Evolutionary conservation across 192 early-diverging fungal species (phyloP), one percentile per base, ranked within the genome.

Genomic region (Rhizoclosmatium sp.): DNA sequence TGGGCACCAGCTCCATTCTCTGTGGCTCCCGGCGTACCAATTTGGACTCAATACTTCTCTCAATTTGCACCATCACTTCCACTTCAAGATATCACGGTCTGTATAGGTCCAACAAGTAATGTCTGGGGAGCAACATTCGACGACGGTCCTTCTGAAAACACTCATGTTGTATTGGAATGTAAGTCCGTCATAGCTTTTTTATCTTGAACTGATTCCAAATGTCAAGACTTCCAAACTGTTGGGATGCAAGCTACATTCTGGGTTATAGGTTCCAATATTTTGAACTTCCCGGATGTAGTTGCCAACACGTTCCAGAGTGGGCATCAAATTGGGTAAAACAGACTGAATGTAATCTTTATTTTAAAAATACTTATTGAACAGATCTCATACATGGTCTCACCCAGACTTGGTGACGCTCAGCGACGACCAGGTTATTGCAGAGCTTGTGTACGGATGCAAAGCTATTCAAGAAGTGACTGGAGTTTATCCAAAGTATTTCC

Each of bases 371-470:
- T 31, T 31, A 31, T 31, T 31, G 31, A 31, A 31, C 31, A 31
- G 31, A 31, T 31, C 78, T 47, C 85, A 84, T 51, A 91, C 85
- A 2, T 91, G 90, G 89, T 80, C 90, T 19, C 92, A 93, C 69
- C 68, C 76, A n/a, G 82, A 83, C 3, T 61, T 89, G 14, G 91
- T 90, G 45, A 78, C 85, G 3, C 67, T 90, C 48, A 89, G 90
- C 2, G 92, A 92, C 67, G 91, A 88, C 68, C 89, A 93, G 71
- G 87, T 93, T 56, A 80, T 93, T 49, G 90, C 89, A 62, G 92
- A 93, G 80, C 69, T 94, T 21, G 86, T 88, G 67, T 94, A 91
- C 87, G 92, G 88, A 9, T 85, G 89, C 39, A 64, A 65, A 48
- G 48, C 62, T 19, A 87, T 87, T 59, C 54, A 60, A 16, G 23